A percentile compares a stretch with the other conserved stretches of the same genome.
Evolutionary conservation across 805 yeast genomes (phyloP).

Genomic region (Barnettozyma sucrosica): DNA sequence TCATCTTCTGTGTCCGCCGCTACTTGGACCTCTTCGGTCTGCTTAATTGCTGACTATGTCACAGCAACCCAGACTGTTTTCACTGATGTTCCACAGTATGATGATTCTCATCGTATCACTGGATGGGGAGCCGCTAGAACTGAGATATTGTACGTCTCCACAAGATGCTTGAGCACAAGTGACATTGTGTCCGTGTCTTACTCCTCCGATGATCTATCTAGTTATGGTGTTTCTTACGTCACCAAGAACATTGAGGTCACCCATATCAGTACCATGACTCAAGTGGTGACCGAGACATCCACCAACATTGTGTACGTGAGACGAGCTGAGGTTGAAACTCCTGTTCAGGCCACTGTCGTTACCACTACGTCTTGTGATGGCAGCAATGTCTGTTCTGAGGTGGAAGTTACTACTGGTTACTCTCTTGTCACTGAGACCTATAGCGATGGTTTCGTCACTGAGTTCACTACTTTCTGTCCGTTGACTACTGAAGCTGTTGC

Average conservation of each 20-base stretch:
- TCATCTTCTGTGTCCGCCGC: conserved; percentile 11
- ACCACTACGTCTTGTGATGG: conserved; percentile 4
- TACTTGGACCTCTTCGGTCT: conserved; percentile 16
- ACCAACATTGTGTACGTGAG: conserved; percentile 18
- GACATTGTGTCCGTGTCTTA: conserved; percentile 18
- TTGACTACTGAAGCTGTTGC: conserved; percentile 2
- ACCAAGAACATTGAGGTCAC: conserved; percentile 20
- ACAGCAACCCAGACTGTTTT: conserved; percentile 19
- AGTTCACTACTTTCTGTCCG: conserved; percentile 10
- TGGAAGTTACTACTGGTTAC: conserved; percentile 8
- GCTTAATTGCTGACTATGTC: conserved; percentile 21
- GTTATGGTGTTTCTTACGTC: conserved; percentile 18
- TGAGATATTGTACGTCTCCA: conserved; percentile 15
- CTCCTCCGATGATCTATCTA: conserved; percentile 15
- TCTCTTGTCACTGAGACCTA: conserved; percentile 5
- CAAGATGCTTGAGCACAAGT: conserved; percentile 20
- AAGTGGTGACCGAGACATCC: conserved; percentile 17
- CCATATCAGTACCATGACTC: conserved; percentile 19
- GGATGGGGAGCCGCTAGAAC: conserved; percentile 19
- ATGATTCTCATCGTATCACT: conserved; percentile 16
- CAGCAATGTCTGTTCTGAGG: neutral
- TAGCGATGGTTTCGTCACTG: conserved; percentile 1
- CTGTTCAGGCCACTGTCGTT: neutral
- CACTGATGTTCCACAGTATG: conserved; percentile 22
- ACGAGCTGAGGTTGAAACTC: conserved; percentile 3